Conservation (phyloP, 2,329 filamentous ascomycete species). For the Ophiostoma fasciatum region DNA sequence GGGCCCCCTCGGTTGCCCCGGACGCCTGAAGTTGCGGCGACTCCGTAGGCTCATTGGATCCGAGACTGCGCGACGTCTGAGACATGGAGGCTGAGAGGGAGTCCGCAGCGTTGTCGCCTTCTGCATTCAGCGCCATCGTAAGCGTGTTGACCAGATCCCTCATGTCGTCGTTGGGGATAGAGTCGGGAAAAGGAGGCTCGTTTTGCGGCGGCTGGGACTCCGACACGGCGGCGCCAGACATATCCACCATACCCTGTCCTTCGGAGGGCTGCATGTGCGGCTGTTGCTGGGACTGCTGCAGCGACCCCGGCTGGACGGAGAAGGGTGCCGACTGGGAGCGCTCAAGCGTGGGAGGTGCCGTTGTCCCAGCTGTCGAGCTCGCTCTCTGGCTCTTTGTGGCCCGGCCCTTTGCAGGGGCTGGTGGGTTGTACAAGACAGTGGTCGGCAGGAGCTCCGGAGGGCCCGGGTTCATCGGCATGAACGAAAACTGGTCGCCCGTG, state of each 20-base stretch:
- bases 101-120: too few relatives aligned
- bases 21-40: too few relatives aligned
- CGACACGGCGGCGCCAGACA: background rate
- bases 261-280: too few relatives aligned
- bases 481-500: constrained; percentile 21
- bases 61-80: too few relatives aligned
- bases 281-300: background rate
- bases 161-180: background rate
- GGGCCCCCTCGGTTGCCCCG: too few relatives aligned
- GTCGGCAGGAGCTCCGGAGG: constrained; percentile 27
- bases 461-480: constrained; percentile 27
- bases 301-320: background rate
- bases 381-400: constrained; percentile 3
- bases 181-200: background rate
- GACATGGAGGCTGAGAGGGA: too few relatives aligned
- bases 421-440: constrained; percentile 27
- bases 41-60: too few relatives aligned
- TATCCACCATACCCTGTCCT: too few relatives aligned
- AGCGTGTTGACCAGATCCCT: constrained; percentile 6
- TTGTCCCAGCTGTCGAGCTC: background rate
- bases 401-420: constrained; percentile 8
- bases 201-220: background rate
- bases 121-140: too few relatives aligned
- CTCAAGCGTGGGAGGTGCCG: constrained; percentile 5
- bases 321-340: constrained; percentile 12